phyloP scores from a whole-genome alignment of 768 basidiomycete species.

The Asterophora lycoperdoides region DNA sequence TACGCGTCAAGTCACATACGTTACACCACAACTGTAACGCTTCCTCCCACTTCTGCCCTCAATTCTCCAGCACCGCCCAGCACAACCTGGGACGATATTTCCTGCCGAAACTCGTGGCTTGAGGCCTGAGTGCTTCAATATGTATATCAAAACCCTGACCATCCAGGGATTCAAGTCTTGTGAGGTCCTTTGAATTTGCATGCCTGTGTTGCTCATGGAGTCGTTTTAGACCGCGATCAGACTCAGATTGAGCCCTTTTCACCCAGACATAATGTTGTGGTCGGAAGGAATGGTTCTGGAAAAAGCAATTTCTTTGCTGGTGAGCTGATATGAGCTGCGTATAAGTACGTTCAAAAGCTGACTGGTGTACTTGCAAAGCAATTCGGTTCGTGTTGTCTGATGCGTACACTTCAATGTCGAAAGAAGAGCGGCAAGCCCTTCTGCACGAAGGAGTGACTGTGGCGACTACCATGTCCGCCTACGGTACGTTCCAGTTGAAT shows the following conservation, averaged over 20 bases:
- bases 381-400: constrained; percentile 98
- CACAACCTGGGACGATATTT: neutral
- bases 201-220: constrained; percentile 4
- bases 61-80: neutral
- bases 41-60: neutral
- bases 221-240: constrained; percentile 68
- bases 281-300: constrained; percentile 95
- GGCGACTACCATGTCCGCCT: constrained; percentile 87
- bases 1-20: constrained; percentile 13
- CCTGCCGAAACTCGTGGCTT: neutral
- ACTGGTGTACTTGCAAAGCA: constrained; percentile 40
- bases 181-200: constrained; percentile 29
- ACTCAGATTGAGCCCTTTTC: constrained; percentile 94
- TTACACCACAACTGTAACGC: neutral
- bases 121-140: constrained; percentile 20
- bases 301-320: constrained; percentile 99
- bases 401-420: constrained; percentile 92
- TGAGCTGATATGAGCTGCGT: constrained; percentile 28
- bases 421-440: constrained; percentile 90
- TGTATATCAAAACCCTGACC: constrained; percentile 87
- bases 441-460: constrained; percentile 91
- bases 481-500: constrained; percentile 45
- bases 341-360: neutral
- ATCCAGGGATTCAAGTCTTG: constrained; percentile 99
- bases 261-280: constrained; percentile 91